Percentiles rank a stretch among this genome's conserved stretches.
Evolutionary conservation across 345 rosid genomes (phyloP).

Genomic region (Gossypium anomalum): DNA sequence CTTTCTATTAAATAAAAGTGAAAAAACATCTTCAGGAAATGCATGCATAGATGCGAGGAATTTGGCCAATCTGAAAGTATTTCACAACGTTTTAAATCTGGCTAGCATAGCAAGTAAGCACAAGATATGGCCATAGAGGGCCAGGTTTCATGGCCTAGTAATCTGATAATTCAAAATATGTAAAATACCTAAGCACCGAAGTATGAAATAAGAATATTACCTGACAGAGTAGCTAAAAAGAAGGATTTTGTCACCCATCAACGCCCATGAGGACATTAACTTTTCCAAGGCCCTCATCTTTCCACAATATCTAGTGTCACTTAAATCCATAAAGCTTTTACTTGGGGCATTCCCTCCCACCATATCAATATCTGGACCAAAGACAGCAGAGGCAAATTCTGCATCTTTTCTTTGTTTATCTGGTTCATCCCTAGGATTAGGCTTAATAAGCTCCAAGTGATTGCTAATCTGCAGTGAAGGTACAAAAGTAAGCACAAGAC

Average conservation of each 20-base stretch:
- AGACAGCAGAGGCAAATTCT: constrained; percentile 78
- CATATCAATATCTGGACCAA: constrained; percentile 70
- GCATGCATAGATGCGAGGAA: not conserved
- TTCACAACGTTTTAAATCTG: not conserved
- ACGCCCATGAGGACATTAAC: constrained; percentile 72
- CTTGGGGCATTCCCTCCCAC: constrained; percentile 70
- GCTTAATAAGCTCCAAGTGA: constrained; percentile 94
- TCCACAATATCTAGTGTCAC: constrained; percentile 82
- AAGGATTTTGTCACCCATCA: constrained; percentile 87
- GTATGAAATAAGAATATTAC: constrained; percentile 27
- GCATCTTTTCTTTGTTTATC: constrained; percentile 88
- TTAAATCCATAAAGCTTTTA: constrained; percentile 79
- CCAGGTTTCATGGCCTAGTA: not conserved
- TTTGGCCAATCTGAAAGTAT: not conserved
- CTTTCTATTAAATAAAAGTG: not conserved
- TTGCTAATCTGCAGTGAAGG: constrained; percentile 61
- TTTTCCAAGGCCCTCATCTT: constrained; percentile 90
- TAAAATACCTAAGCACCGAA: not conserved
- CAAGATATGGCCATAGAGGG: not conserved
- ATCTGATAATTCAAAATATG: not conserved
- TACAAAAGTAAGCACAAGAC: not conserved
- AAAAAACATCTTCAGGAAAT: not conserved
- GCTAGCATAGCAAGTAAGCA: not conserved
- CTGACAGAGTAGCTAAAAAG: constrained; percentile 95
- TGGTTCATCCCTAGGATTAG: constrained; percentile 80